Evolutionary conservation across 1,284 basidiomycete genomes (phyloP), one percentile per base, ranked within the genome.

Genomic region (Rugosomyces carneus): DNA sequence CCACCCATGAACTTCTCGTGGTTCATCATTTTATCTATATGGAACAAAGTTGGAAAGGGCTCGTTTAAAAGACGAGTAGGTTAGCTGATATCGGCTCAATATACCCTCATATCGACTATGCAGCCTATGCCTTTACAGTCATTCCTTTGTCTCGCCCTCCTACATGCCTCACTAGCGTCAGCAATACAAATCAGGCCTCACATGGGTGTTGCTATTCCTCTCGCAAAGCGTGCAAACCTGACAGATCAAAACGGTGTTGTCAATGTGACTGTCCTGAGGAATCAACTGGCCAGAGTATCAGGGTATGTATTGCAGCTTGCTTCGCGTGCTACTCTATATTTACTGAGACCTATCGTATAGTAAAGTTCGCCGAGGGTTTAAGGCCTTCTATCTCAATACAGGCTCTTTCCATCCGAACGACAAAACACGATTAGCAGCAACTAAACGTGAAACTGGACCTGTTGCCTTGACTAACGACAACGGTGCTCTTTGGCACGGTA

Each of bases 351-450:
- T 48, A 9, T 15, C 29, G 7, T 4, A 9, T 13, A 69, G 69
- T 43, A 73, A 72, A 62, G 48, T 72, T 29, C 51, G 52, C 16
- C 57, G 59, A 21, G 62, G 68, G 10, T 63, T 71, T 34, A 50
- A 51, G 27, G 63, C 66, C 5, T 74, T 59, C 36, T 56, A 67
- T 44, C 54, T 42, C 16, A 72, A 74, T 51, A 72, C 65, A 4
- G 71, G 71, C 19, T 48, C 48, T 18, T 52, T 52, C 3, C 70
- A 72, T 52, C 69, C 67, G 2, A 55, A 44, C 29, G 53, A 59
- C 34, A 50, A 23, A 5, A 48, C 41, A 21, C 44, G 40, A 21
- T n/a, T 35, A 21, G 37, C 38, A 16, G n/a, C 15, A 15, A 16
- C n/a, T 10, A 57, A 50, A 44, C 57, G 63, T 26, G 56, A 39